Base-by-base conservation (phyloP, 2,329 filamentous ascomycete genomes). In the Ceratocystis albifundus region DNA sequence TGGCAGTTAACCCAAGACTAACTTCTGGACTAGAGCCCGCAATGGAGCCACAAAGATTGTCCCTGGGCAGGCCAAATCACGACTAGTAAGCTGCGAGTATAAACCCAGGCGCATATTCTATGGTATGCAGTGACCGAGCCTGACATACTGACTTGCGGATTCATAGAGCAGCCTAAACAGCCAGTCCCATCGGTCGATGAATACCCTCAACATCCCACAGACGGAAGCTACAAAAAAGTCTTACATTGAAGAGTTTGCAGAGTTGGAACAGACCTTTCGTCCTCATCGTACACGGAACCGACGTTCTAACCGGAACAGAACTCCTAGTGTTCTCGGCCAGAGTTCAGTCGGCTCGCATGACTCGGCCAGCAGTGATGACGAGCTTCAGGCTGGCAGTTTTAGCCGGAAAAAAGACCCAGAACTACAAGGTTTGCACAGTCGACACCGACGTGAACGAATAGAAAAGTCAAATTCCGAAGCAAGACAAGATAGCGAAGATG, bases 401-500 rank as follows among this genome's bases (percentile, higher is more conserved):
- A 15, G 44, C 15, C 6, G 12, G 4, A 7, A 17, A 20, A 53
- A 53, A 64, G 62, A 64, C 12, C 8, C 28, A 12, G n/a, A 28
- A n/a, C 12, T n/a, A 36, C 45, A n/a, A 1, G 6, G n/a, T 8
- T 25, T 15, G 4, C 45, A 44, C n/a, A 41, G 62, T n/a, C 44
- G n/a, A 30, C 30, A 8, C 12, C 50, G 61, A 20, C 48, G 25
- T 20, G 59, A 53, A 12, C 45, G 65, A 10, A 36, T 53, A 20
- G 65, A 63, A 15, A 61, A 61, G 8, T 57, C 41, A 32, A 55
- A n/a, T 20, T 17, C n/a, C 4, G 45, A 50, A 30, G 15, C 45
- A 8, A 8, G 10, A 22, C 46, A 41, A 1, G 61, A 66, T 22
- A 64, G 65, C 46, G 65, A 66, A 12, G 65, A 66, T 59, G 65